phyloP scores from a whole-genome alignment of 2,329 filamentous ascomycete genomes.

The Simplicillium sp. region DNA sequence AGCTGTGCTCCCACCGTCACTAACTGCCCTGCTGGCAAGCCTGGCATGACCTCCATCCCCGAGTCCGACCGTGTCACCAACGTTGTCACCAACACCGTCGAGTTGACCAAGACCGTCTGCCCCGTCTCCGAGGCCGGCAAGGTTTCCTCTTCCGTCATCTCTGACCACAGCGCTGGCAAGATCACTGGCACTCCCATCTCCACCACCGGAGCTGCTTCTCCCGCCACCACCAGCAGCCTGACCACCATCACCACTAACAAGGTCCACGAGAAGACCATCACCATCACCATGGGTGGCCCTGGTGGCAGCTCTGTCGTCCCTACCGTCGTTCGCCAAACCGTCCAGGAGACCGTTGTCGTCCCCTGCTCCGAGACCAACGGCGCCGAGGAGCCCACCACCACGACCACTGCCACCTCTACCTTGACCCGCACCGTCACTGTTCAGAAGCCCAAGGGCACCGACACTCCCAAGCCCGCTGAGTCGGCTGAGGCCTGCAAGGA shows the following conservation, averaged over 20 bases:
- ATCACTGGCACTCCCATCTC: slow-evolving; percentile 27
- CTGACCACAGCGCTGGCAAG: slow-evolving; percentile 22
- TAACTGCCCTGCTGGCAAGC: slow-evolving; percentile 37
- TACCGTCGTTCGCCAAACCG: slow-evolving; percentile 33
- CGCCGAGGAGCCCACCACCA: slow-evolving; percentile 24
- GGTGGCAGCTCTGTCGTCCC: slow-evolving; percentile 23
- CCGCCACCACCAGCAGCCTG: slow-evolving; percentile 2
- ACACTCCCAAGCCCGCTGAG: slow-evolving; percentile 13
- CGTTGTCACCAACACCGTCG: slow-evolving; percentile 27
- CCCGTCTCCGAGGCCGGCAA: slow-evolving; percentile 30
- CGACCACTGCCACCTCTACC: slow-evolving; percentile 26
- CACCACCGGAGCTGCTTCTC: slow-evolving; percentile 2
- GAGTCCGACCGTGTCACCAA: slow-evolving; percentile 21
- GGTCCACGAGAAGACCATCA: slow-evolving; percentile 22
- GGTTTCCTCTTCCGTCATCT: slow-evolving; percentile 30
- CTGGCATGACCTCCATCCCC: slow-evolving; percentile 23
- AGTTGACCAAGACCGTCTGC: slow-evolving; percentile 33
- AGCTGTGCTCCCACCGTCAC: slow-evolving; percentile 48
- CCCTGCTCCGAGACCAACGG: slow-evolving; percentile 11
- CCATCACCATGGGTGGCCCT: slow-evolving; percentile 23
- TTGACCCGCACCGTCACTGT: slow-evolving; percentile 25
- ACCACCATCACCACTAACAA: slow-evolving; percentile 15
- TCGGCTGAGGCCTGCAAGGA: background rate
- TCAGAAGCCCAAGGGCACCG: background rate
- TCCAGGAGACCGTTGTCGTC: slow-evolving; percentile 21